Evolutionary conservation across 495 filamentous ascomycete species (phyloP).

Genomic region (Hyphodiscus hymeniophilus): DNA sequence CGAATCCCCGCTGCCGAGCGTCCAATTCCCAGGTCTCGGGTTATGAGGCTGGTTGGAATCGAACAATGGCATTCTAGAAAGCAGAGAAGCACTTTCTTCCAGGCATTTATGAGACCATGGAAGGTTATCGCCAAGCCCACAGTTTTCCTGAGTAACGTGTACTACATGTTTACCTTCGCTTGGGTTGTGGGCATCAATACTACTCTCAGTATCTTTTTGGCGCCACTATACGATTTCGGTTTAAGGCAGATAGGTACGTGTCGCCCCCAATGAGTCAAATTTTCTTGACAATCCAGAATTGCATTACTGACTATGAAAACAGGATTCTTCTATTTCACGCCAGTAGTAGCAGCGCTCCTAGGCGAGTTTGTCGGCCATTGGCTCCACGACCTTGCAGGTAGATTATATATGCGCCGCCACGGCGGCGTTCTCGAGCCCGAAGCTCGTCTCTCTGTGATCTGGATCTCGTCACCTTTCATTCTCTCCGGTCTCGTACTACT

Average conservation of each 20-base stretch:
- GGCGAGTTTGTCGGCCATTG: conserved; percentile 30
- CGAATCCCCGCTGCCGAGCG: conserved; percentile 35
- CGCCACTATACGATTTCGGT: conserved; percentile 25
- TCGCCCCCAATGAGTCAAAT: background rate
- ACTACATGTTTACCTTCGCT: conserved; percentile 31
- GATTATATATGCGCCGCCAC: conserved; percentile 13
- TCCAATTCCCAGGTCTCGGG: conserved; percentile 7
- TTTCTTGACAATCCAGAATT: background rate
- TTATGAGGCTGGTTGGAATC: conserved; percentile 17
- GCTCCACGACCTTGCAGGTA: conserved; percentile 29
- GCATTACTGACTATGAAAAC: background rate
- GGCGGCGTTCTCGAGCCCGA: conserved; percentile 24
- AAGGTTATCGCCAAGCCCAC: conserved; percentile 26
- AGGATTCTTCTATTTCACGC: conserved; percentile 29
- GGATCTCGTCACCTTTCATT: conserved; percentile 22
- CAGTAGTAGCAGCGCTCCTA: conserved; percentile 26
- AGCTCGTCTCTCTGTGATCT: conserved; percentile 25
- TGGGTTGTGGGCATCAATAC: conserved; percentile 37
- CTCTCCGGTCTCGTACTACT: conserved; percentile 23
- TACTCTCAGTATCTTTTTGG: conserved; percentile 30
- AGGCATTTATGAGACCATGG: conserved; percentile 16
- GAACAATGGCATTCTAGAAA: conserved; percentile 15
- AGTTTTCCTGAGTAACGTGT: conserved; percentile 28
- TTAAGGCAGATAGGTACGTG: conserved; percentile 17
- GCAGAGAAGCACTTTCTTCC: conserved; percentile 6